Base-by-base conservation (phyloP, 148 eudicot species). In the Drosera capensis region DNA sequence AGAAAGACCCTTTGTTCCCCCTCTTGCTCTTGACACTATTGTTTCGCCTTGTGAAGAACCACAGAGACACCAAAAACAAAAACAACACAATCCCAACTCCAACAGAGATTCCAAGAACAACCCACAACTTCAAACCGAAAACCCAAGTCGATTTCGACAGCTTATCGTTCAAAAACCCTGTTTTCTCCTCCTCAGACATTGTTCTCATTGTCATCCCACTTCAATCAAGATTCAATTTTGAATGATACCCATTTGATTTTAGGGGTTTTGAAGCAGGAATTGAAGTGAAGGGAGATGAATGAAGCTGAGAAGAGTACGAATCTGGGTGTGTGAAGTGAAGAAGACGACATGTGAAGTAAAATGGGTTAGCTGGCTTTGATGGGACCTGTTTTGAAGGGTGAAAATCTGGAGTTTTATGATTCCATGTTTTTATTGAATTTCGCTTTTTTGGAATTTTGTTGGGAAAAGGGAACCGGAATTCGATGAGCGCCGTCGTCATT, bases 121-220 rank as follows among this genome's bases (percentile, higher is more conserved):
- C 77, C 85, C 88, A 77, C 13, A 84, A 51, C 16, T 73, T 74
- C 1, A 84, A 46, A 3, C 80, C 80, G 51, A 84, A 77, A 25
- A 84, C 74, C 42, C 81, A 71, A 45, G 88, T 79, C 5, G 26
- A 42, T 25, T 60, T 71, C 0, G 85, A 79, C 46, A 84, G 79
- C 41, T 69, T 55, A 14, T 69, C 69, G 66, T 71, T 68, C 11
- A 79, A 55, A 37, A 69, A 74, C 35, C 59, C 49, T 7, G 59
- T 45, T 17, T 61, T 65, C 13, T 45, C 40, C 13, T 45, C 40
- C 14, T 66, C 68, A 20, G 75, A 64, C 77, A 70, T 75, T 34
- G 38, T 49, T 40, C 16, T 21, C 34, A 12, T 14, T 43, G 3
- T 34, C n/a, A 4, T 34, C 38, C 13, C n/a, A n/a, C n/a, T n/a